Evolutionary conservation across 805 yeast species (phyloP).

Genomic region (Cyberlindnera japonica): DNA sequence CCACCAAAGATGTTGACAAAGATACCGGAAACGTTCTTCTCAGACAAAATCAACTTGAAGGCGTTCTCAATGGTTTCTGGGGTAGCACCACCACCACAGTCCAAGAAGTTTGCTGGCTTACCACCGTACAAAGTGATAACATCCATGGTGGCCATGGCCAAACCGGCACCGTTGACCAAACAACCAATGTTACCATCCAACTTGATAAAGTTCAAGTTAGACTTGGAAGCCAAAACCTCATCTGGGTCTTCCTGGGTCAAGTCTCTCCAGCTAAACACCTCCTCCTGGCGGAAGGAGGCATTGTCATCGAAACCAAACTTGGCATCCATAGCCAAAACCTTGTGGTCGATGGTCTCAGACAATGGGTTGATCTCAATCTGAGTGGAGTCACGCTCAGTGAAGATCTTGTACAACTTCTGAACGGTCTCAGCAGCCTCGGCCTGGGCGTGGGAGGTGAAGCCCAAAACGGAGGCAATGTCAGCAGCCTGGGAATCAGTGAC

Average conservation of each 20-base stretch:
- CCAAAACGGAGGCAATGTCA: constrained; percentile 74
- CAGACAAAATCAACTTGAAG: constrained; percentile 86
- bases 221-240: constrained; percentile 88
- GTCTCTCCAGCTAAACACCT: constrained; percentile 96
- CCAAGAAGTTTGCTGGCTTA: constrained; percentile 97
- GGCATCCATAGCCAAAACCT: constrained; percentile 98
- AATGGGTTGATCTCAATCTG: constrained; percentile 99
- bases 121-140: constrained; percentile 98
- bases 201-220: constrained; percentile 93
- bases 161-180: constrained; percentile 98
- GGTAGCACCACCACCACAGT: constrained; percentile 99
- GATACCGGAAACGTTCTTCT: constrained; percentile 86
- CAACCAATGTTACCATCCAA: constrained; percentile 98
- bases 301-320: constrained; percentile 97
- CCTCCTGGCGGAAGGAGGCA: constrained; percentile 91
- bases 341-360: constrained; percentile 85
- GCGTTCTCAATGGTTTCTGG: constrained; percentile 98
- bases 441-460: constrained; percentile 73
- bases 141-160: constrained; percentile 99
- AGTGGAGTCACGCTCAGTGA: constrained; percentile 89
- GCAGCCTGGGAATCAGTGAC: constrained; percentile 74
- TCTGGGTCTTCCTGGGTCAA: constrained; percentile 96
- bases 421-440: constrained; percentile 86
- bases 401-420: constrained; percentile 83
- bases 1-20: constrained; percentile 99